These are phyloP conservation scores for Microdochium trichocladiopsis DNA, from an alignment of 2,329 filamentous ascomycete species.

Conservation along the genomic window DNA sequence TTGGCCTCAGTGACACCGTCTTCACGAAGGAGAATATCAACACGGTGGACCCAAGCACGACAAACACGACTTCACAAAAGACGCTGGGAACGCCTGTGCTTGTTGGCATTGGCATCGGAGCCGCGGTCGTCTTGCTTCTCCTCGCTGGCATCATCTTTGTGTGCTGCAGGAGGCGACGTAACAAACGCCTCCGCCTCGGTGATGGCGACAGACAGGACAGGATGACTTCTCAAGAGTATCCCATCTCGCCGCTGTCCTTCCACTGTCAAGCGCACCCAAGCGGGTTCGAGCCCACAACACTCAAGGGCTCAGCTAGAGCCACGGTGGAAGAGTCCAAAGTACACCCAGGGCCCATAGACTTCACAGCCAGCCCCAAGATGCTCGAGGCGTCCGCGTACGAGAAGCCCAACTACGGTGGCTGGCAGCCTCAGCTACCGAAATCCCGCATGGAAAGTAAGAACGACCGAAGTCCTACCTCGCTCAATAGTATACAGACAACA, in stretches of 20 bases:
- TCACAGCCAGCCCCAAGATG: conserved; percentile 9
- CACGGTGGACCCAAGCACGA: conserved; percentile 24
- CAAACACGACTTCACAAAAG: conserved; percentile 4
- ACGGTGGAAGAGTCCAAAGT: conserved; percentile 21
- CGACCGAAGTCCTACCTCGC: conserved; percentile 4
- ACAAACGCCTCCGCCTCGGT: conserved; percentile 21
- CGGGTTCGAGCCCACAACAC: conserved; percentile 29
- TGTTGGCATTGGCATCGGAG: conserved; percentile 34
- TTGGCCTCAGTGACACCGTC: conserved; percentile 37
- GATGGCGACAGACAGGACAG: conserved; percentile 8
- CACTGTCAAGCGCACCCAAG: conserved; percentile 39
- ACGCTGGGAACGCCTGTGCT: conserved; percentile 30
- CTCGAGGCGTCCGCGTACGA: conserved; percentile 4
- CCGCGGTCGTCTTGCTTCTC: conserved; percentile 27
- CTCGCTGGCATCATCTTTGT: conserved; percentile 33
- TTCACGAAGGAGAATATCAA: conserved; percentile 28
- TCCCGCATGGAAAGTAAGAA: conserved; percentile 1
- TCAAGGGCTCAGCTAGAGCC: conserved; percentile 11
- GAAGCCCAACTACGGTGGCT: conserved; percentile 2
- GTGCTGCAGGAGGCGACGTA: conserved; percentile 36
- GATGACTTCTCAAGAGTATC: conserved; percentile 20
- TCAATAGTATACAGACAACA: conserved; percentile 13
- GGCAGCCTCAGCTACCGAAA: conserved; percentile 4
- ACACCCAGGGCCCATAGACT: conserved; percentile 8
- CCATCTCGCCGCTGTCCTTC: conserved; percentile 42